Evolutionary conservation across 306 rosid genomes (phyloP).

Genomic region (Mucuna pruriens): DNA sequence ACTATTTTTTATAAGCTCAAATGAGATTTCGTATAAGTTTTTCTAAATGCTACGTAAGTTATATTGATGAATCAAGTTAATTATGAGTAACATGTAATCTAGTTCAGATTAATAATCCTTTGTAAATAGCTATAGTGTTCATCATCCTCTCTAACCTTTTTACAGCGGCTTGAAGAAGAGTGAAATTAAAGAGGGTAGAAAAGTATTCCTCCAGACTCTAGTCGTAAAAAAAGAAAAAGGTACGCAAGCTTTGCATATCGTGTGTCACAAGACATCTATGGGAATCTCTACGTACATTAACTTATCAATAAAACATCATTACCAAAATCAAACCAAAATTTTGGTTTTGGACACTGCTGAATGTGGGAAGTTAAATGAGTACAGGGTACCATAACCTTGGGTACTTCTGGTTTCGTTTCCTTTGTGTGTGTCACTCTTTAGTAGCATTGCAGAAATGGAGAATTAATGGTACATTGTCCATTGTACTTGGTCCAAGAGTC

Average conservation of each 20-base stretch:
- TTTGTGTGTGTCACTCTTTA: not conserved
- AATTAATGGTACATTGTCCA: constrained; percentile 7
- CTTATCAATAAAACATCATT: not conserved
- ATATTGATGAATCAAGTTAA: too few species aligned
- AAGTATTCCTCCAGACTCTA: too few species aligned
- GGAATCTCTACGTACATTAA: not conserved
- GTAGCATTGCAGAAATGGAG: not conserved
- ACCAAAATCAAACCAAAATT: not conserved
- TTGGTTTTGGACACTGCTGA: not conserved
- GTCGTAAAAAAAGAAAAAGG: not conserved
- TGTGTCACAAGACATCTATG: not conserved
- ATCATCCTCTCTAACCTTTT: too few species aligned
- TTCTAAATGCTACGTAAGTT: too few species aligned
- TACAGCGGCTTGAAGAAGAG: too few species aligned
- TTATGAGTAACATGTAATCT: too few species aligned
- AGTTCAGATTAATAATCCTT: too few species aligned
- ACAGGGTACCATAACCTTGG: not conserved
- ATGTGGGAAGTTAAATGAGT: not conserved
- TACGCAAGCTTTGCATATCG: not conserved
- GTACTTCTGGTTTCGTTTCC: not conserved
- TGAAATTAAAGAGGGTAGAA: too few species aligned
- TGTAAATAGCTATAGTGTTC: too few species aligned
- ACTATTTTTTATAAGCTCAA: too few species aligned
- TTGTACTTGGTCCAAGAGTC: not conserved
- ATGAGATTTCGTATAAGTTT: too few species aligned